These are phyloP conservation scores for Abortiporus biennis DNA, from an alignment of 1,284 basidiomycete species.

Conservation along the genomic window DNA sequence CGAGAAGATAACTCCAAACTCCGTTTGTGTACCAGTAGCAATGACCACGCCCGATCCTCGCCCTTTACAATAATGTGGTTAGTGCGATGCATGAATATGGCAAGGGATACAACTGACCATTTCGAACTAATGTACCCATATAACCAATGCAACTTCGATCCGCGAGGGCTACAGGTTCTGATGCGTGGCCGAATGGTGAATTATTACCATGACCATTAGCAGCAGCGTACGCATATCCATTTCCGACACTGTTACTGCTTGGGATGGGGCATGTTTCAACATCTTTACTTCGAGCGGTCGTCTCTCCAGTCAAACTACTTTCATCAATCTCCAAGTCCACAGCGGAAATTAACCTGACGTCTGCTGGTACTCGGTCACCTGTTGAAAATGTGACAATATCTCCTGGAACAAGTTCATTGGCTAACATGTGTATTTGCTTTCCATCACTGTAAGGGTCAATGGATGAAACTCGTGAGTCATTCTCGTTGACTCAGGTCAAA, in stretches of 20 bases:
- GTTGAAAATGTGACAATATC: constrained; percentile 89
- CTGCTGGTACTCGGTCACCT: constrained; percentile 93
- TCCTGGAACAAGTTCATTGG: constrained; percentile 93
- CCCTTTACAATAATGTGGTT: constrained; percentile 35
- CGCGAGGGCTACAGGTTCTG: constrained; percentile 66
- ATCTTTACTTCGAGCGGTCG: constrained; percentile 73
- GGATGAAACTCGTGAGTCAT: constrained; percentile 18
- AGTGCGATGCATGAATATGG: neutral
- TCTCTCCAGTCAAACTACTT: constrained; percentile 93
- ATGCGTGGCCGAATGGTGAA: neutral
- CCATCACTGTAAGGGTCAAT: constrained; percentile 53
- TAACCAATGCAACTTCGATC: constrained; percentile 90
- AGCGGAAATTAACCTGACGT: constrained; percentile 77
- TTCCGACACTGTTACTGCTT: constrained; percentile 11
- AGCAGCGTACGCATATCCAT: constrained; percentile 13
- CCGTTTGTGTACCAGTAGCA: constrained; percentile 84
- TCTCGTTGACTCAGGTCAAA: neutral
- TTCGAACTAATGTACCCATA: constrained; percentile 96
- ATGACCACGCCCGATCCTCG: constrained; percentile 86
- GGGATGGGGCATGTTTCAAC: constrained; percentile 48
- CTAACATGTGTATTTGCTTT: constrained; percentile 73
- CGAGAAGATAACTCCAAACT: constrained; percentile 94
- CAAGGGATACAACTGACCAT: constrained; percentile 41
- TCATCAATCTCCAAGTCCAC: constrained; percentile 93
- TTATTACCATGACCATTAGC: constrained; percentile 9